These are phyloP conservation scores for Acanthamoeba quina DNA, from an alignment of 208 protist genomes.

Conservation along the genomic window DNA sequence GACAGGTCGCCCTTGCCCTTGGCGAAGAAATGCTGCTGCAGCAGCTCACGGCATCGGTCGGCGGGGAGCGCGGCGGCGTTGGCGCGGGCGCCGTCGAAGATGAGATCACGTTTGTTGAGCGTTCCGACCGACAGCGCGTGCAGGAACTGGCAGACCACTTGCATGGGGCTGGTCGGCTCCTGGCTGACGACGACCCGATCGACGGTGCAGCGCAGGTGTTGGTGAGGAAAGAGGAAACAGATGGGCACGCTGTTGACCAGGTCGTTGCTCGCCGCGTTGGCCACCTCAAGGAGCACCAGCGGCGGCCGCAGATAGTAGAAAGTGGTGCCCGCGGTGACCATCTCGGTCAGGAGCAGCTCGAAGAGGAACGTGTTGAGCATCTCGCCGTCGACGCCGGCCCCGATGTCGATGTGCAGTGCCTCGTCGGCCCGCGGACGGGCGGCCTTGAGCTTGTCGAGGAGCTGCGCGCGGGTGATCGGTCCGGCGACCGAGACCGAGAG, in stretches of 20 bases:
- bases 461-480: background rate
- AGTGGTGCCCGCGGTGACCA: background rate
- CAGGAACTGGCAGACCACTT: conserved; percentile 13
- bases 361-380: conserved; percentile 35
- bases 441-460: background rate
- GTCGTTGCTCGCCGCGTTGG: conserved; percentile 1
- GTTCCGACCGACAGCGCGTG: background rate
- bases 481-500: background rate
- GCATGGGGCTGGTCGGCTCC: background rate
- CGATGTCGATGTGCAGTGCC: conserved; percentile 19
- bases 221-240: background rate
- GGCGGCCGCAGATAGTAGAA: background rate
- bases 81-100: background rate
- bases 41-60: background rate
- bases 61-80: background rate
- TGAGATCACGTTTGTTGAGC: conserved; percentile 3
- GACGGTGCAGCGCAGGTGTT: conserved; percentile 7
- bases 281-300: background rate
- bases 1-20: conserved; percentile 1
- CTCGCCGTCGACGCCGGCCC: background rate
- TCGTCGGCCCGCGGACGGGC: background rate
- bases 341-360: conserved; percentile 21
- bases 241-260: background rate
- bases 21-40: conserved; percentile 3
- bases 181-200: background rate